phyloP scores from a whole-genome alignment of 139 green algal genomes.

The Astrephomene gubernaculifera region DNA sequence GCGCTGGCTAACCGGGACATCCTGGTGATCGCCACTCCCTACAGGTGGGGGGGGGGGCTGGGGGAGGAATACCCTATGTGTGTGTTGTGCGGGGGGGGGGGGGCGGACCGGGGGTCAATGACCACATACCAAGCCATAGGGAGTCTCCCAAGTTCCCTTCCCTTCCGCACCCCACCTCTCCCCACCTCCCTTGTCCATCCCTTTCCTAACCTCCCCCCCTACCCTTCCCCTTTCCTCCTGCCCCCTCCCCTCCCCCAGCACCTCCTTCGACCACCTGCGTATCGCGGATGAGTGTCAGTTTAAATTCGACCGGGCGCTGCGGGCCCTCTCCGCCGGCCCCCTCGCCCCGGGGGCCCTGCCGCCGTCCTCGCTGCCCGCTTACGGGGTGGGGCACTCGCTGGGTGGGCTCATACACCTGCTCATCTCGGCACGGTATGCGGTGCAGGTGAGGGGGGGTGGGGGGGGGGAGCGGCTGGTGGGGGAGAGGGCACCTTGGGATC shows the following conservation, averaged over 20 bases:
- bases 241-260: conserved; percentile 44
- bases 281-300: conserved; percentile 90
- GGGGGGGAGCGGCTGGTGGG: background rate
- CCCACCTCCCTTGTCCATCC: background rate
- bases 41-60: conserved; percentile 3
- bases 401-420: conserved; percentile 89
- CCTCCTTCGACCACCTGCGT: conserved; percentile 91
- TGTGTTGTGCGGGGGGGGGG: background rate
- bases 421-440: conserved; percentile 83
- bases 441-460: conserved; percentile 38
- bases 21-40: conserved; percentile 74
- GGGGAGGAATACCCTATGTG: background rate
- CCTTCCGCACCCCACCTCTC: conserved; percentile 58
- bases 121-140: no score
- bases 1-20: conserved; percentile 77
- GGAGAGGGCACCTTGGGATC: background rate
- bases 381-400: conserved; percentile 92
- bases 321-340: conserved; percentile 63
- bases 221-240: background rate
- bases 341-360: no score
- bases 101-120: background rate
- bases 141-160: no score
- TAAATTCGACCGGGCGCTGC: conserved; percentile 83
- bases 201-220: background rate
- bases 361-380: conserved; percentile 75